A percentile compares a stretch with the other conserved stretches of the same genome.
phyloP scores from a whole-genome alignment of 306 rosid genomes.

The Vigna reflexopilosa region DNA sequence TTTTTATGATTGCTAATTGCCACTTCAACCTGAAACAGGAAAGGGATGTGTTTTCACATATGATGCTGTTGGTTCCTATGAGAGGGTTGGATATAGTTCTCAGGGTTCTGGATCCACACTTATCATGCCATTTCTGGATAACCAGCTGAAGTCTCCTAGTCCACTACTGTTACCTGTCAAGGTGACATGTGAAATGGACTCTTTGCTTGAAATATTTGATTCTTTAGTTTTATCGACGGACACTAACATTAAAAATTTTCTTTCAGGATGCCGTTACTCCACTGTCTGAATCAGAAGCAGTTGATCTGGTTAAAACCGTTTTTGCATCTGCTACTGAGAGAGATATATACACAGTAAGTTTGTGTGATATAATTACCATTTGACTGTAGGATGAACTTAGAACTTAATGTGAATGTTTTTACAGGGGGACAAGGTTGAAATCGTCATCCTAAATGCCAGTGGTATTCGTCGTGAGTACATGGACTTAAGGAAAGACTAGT shows the following conservation, averaged over 20 bases:
- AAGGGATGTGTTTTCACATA: slow-evolving; percentile 99
- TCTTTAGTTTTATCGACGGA: neutral
- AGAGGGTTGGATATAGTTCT: slow-evolving; percentile 96
- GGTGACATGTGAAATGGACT: slow-evolving; percentile 53
- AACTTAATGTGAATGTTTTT: slow-evolving; percentile 36
- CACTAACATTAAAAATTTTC: slow-evolving; percentile 18
- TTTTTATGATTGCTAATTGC: slow-evolving; percentile 13
- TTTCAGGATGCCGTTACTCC: slow-evolving; percentile 94
- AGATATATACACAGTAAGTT: slow-evolving; percentile 93
- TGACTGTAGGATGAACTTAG: neutral
- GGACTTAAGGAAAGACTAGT: slow-evolving; percentile 84
- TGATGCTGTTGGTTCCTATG: slow-evolving; percentile 99
- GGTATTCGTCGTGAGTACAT: slow-evolving; percentile 70
- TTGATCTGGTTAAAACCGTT: slow-evolving; percentile 85
- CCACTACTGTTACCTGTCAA: slow-evolving; percentile 84
- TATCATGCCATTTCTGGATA: slow-evolving; percentile 86
- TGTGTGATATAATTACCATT: slow-evolving; percentile 11
- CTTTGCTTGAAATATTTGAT: slow-evolving; percentile 35
- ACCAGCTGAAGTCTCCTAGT: slow-evolving; percentile 92
- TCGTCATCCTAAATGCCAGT: slow-evolving; percentile 67
- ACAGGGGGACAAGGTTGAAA: slow-evolving; percentile 88
- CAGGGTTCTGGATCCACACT: slow-evolving; percentile 99
- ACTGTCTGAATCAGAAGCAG: slow-evolving; percentile 83
- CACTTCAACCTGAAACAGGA: slow-evolving; percentile 55
- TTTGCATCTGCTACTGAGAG: slow-evolving; percentile 96